Base-by-base conservation (phyloP, 768 basidiomycete genomes). In the Crucibulum laeve region DNA sequence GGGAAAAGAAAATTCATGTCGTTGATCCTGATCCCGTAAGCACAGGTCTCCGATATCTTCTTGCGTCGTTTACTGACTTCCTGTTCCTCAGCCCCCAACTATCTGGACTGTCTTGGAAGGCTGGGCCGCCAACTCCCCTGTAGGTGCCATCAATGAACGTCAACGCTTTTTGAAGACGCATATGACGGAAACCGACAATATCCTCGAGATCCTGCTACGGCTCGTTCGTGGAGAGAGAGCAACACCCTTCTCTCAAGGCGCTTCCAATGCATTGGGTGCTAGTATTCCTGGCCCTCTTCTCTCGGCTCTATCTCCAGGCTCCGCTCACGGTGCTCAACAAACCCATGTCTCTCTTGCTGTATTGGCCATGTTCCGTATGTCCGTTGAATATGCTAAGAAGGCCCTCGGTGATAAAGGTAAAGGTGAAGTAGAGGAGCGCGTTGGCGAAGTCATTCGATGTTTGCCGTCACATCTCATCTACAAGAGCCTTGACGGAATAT, bases 331-430 rank as follows among this genome's bases (percentile, higher is more conserved):
- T 15, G 73, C 80, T 30, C 90, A 94, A 55, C 95, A 99, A 67
- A 97, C 93, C 1, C 93, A 94, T 52, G 87, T 95, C 18, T 91
- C 91, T 6, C 77, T 98, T 24, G 93, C 94, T 6, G 88, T 98
- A 8, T 71, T 98, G 40, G 91, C 93, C 11, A 79, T 98, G 62
- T 92, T 91, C 68, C 76, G 87, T 19, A 79, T 97, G 70, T 71
- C 86, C 4, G 69, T 84, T 39, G 91, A 92, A 51, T 92, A 84
- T 58, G 92, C 91, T 4, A 70, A 74, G 58, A 84, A 82, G 57
- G 84, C 83, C 25, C 62, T 58, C 18, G 85, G 74, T 39, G 82
- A 78, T 50, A 75, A 56, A 61, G 85, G 84, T 11, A 84, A 82
- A 61, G 57, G 47, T 4, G 85, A 90, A 60, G 82, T 84, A 1